Conservation (phyloP, 345 rosid genomes). For the Iberis pinnata region DNA sequence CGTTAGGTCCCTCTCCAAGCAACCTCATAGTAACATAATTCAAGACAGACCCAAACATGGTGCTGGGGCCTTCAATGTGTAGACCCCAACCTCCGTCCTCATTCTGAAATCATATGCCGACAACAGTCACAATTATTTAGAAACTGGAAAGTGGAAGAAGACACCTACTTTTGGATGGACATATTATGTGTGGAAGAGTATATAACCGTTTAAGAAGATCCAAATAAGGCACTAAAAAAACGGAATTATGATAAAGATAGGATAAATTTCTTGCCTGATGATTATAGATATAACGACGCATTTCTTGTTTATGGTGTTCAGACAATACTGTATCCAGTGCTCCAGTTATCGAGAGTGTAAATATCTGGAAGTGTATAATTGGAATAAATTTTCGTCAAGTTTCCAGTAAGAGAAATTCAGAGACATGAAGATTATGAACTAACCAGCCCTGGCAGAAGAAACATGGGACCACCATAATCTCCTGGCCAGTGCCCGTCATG, state of each 20-base stretch:
- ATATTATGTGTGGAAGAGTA: constrained; percentile 6
- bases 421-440: constrained; percentile 17
- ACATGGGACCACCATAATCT: constrained; percentile 99
- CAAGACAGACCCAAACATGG: constrained; percentile 93
- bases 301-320: constrained; percentile 65
- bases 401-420: not conserved
- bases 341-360: constrained; percentile 72
- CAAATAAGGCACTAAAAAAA: not conserved
- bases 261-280: constrained; percentile 56
- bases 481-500: constrained; percentile 98
- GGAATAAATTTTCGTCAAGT: no score
- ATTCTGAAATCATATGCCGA: constrained; percentile 49
- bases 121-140: not conserved
- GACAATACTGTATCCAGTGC: constrained; percentile 74
- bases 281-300: constrained; percentile 79
- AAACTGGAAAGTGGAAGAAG: not conserved
- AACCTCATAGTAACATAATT: constrained; percentile 78
- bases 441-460: constrained; percentile 91
- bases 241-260: constrained; percentile 3
- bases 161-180: not conserved
- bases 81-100: constrained; percentile 98
- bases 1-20: constrained; percentile 93
- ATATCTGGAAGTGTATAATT: constrained; percentile 43
- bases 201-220: not conserved
- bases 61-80: constrained; percentile 96